phyloP scores from a whole-genome alignment of 768 basidiomycete genomes.

The Tricholoma saponaceum region DNA sequence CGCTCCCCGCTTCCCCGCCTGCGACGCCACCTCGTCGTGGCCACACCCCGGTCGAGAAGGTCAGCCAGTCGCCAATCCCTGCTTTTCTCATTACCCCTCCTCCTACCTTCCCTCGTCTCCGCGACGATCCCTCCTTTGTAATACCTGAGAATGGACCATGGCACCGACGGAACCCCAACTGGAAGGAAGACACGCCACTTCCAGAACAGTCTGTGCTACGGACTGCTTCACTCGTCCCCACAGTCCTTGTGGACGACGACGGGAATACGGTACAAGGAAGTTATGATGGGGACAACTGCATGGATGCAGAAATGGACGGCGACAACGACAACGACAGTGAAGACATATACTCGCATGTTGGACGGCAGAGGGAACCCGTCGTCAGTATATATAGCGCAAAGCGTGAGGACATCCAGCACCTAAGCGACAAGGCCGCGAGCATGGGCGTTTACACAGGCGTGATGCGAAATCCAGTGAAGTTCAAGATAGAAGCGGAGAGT shows the following conservation, averaged over 20 bases:
- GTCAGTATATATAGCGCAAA: slow-evolving; percentile 22
- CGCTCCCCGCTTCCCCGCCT: slow-evolving; percentile 3
- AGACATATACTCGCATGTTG: background rate
- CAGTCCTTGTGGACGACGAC: slow-evolving; percentile 22
- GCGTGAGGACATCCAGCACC: slow-evolving; percentile 18
- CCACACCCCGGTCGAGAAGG: background rate
- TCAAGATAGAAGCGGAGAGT: slow-evolving; percentile 1
- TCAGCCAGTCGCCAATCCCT: slow-evolving; percentile 1
- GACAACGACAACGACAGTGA: slow-evolving; percentile 4
- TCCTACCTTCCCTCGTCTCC: background rate
- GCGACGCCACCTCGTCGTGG: slow-evolving; percentile 2
- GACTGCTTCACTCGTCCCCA: slow-evolving; percentile 16
- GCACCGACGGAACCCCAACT: slow-evolving; percentile 31
- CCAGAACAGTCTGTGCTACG: slow-evolving; percentile 3
- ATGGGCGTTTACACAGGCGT: slow-evolving; percentile 24
- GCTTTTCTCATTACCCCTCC: background rate
- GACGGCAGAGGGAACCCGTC: background rate
- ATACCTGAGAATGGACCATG: slow-evolving; percentile 17
- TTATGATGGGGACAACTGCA: slow-evolving; percentile 1
- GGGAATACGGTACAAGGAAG: slow-evolving; percentile 17
- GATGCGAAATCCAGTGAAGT: slow-evolving; percentile 11
- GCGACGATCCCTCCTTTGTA: slow-evolving; percentile 4
- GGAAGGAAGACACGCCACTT: slow-evolving; percentile 16
- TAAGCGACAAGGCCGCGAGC: slow-evolving; percentile 21
- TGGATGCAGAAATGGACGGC: background rate